phyloP scores from a whole-genome alignment of 345 rosid genomes.

The Acer yangbiense region DNA sequence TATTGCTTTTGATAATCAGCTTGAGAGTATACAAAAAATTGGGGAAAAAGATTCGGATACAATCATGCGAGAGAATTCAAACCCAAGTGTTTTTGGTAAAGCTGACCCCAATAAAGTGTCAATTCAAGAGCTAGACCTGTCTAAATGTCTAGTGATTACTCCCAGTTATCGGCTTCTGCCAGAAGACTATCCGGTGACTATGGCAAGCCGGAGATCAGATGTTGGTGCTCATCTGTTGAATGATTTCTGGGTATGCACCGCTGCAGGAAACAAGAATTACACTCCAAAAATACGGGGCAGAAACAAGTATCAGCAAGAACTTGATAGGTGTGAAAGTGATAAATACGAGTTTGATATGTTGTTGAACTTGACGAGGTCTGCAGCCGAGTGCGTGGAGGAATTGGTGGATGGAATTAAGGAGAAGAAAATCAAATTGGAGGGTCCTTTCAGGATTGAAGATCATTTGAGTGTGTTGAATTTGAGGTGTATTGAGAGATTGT shows the following conservation, averaged over 20 bases:
- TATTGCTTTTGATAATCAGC: neutral
- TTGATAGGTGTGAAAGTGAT: neutral
- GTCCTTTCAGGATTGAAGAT: neutral
- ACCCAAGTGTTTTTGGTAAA: too few species aligned
- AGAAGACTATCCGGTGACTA: neutral
- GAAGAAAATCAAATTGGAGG: neutral
- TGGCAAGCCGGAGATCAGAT: neutral
- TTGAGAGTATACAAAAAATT: neutral
- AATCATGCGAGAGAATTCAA: too few species aligned
- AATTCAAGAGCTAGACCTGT: neutral
- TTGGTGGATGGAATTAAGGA: neutral
- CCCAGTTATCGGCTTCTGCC: neutral
- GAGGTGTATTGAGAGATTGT: neutral
- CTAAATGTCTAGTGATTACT: neutral
- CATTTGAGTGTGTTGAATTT: neutral
- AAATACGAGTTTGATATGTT: neutral
- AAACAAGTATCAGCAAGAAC: neutral
- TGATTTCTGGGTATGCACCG: neutral
- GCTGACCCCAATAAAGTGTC: too few species aligned
- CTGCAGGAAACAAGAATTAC: neutral
- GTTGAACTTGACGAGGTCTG: neutral
- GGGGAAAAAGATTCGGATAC: neutral
- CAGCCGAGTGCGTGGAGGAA: neutral
- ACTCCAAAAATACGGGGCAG: neutral
- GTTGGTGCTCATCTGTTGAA: neutral